These are phyloP conservation scores for Venturia oleaginea DNA, from an alignment of 2,329 filamentous ascomycete species.

Conservation along the genomic window DNA sequence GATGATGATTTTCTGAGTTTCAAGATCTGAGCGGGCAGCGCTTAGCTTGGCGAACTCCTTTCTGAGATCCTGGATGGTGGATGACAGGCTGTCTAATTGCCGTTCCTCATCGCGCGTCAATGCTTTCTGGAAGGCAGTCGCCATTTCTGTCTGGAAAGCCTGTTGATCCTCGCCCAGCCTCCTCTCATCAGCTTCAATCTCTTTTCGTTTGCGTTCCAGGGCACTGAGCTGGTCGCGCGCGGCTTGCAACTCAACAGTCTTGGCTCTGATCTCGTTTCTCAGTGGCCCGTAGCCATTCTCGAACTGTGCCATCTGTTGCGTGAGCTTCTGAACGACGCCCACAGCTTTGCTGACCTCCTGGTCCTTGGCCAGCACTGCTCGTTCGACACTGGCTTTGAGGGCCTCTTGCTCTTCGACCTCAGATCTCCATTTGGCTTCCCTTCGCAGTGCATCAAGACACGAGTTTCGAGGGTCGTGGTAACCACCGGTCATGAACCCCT, in stretches of 20 bases:
- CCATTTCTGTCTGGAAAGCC: constrained; percentile 71
- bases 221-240: constrained; percentile 65
- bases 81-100: constrained; percentile 63
- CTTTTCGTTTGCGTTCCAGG: constrained; percentile 55
- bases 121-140: constrained; percentile 85
- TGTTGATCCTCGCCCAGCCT: constrained; percentile 62
- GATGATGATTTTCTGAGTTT: constrained; percentile 70
- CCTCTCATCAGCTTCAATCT: constrained; percentile 53
- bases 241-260: constrained; percentile 64
- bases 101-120: constrained; percentile 74
- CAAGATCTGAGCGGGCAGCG: constrained; percentile 63
- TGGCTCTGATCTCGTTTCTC: constrained; percentile 64
- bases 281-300: constrained; percentile 77
- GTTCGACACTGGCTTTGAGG: constrained; percentile 56
- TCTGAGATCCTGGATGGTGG: constrained; percentile 62
- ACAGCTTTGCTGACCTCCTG: constrained; percentile 85
- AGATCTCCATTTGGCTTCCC: constrained; percentile 63
- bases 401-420: constrained; percentile 60
- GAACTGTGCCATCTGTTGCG: constrained; percentile 67
- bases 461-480: constrained; percentile 83
- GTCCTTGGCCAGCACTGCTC: constrained; percentile 67
- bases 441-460: constrained; percentile 73
- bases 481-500: constrained; percentile 89
- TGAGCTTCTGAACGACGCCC: constrained; percentile 72
- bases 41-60: constrained; percentile 69